Conservation (phyloP, 2,329 filamentous ascomycete genomes). For the Dryadomyces quercus-mongolicae region DNA sequence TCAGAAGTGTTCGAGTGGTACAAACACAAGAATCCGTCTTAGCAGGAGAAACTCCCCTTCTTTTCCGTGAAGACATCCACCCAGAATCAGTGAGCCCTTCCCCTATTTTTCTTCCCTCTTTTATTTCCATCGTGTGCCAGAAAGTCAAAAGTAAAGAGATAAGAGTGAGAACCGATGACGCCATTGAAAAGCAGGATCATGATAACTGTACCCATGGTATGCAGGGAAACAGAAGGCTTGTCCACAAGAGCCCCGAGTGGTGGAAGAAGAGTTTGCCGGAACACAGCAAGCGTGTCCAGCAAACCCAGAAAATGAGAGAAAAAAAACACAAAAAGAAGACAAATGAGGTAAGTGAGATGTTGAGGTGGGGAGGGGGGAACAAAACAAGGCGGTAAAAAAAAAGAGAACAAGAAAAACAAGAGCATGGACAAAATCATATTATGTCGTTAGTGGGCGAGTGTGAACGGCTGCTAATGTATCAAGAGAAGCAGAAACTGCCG, state of each 20-base stretch:
- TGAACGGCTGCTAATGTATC: background rate
- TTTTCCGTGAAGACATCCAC: conserved; percentile 2
- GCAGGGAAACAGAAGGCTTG: conserved; percentile 2
- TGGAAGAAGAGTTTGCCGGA: background rate
- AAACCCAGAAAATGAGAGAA: background rate
- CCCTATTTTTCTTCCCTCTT: conserved; percentile 8
- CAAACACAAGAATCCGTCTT: conserved; percentile 3
- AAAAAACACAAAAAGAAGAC: background rate
- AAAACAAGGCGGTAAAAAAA: background rate
- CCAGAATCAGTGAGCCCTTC: conserved; percentile 6
- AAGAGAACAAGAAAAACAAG: background rate
- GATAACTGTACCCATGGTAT: conserved; percentile 10
- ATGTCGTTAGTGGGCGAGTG: too few relatives aligned
- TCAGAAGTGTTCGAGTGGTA: background rate
- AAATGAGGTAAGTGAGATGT: background rate
- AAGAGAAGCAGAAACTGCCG: background rate
- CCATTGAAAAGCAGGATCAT: conserved; percentile 13
- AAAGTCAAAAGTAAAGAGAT: conserved; percentile 16
- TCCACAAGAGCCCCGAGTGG: background rate
- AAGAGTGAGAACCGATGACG: conserved; percentile 17
- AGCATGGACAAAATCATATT: background rate
- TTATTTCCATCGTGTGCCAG: conserved; percentile 15
- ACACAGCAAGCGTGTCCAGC: background rate
- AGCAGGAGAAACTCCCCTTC: conserved; percentile 1
- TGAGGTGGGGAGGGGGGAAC: background rate